Conservation (phyloP, 495 filamentous ascomycete species). For the Hypoxylon intermedium region DNA sequence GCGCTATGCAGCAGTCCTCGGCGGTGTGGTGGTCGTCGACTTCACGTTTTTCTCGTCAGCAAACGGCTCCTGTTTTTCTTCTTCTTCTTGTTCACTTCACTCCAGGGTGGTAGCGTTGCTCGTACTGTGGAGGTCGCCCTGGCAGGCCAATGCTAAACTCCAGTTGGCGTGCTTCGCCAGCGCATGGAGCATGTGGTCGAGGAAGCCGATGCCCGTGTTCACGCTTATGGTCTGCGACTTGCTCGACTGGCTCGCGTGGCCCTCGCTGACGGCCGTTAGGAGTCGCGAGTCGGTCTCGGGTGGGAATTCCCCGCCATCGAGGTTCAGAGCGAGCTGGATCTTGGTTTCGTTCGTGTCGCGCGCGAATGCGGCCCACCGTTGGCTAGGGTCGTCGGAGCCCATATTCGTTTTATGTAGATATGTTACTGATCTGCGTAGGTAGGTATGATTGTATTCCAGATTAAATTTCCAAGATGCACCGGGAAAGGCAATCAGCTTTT, state of each 20-base stretch:
- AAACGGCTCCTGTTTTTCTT: constrained; percentile 1
- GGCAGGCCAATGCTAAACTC: constrained; percentile 80
- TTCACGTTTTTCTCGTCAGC: constrained; percentile 44
- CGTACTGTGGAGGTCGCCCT: constrained; percentile 89
- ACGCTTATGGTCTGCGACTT: constrained; percentile 83
- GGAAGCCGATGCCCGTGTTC: constrained; percentile 95
- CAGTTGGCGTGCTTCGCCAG: constrained; percentile 94
- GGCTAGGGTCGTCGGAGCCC: constrained; percentile 42
- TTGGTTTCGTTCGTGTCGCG: constrained; percentile 97
- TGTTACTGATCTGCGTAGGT: too few species aligned
- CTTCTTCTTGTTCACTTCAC: too few species aligned
- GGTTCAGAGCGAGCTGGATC: constrained; percentile 86
- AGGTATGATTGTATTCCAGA: too few species aligned
- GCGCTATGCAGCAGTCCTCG: constrained; percentile 92
- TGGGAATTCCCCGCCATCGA: constrained; percentile 86
- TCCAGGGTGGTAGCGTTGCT: neutral
- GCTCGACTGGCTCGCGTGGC: constrained; percentile 82
- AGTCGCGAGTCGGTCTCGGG: constrained; percentile 57
- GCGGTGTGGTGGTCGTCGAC: constrained; percentile 99
- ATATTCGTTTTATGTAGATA: constrained; percentile 47
- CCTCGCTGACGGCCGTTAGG: constrained; percentile 48
- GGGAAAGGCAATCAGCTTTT: constrained; percentile 9
- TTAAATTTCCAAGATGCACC: neutral
- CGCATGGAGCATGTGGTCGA: constrained; percentile 98
- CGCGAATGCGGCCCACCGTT: constrained; percentile 75